A percentile compares a stretch with the other conserved stretches of the same genome.
Evolutionary conservation across 768 basidiomycete genomes (phyloP).

Genomic region (Boletus edulis): DNA sequence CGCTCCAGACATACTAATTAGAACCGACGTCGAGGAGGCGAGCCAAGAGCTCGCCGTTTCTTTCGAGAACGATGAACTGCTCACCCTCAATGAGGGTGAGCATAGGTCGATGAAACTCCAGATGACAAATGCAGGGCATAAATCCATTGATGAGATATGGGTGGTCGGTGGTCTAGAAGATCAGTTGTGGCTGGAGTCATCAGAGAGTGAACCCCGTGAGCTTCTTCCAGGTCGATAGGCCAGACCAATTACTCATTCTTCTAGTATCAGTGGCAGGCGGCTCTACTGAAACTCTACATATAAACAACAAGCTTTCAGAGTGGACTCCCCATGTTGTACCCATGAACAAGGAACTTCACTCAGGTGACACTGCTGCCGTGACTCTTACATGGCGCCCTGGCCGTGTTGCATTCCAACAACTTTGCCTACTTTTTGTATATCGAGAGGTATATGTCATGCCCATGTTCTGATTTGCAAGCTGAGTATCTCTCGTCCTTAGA

Average conservation of each 20-base stretch:
- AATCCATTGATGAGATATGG: conserved; percentile 68
- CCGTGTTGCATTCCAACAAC: conserved; percentile 43
- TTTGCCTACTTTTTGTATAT: conserved; percentile 65
- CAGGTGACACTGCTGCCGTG: conserved; percentile 52
- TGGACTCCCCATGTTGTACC: conserved; percentile 48
- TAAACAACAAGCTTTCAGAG: conserved; percentile 51
- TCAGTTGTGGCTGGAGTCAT: conserved; percentile 51
- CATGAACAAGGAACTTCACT: conserved; percentile 36
- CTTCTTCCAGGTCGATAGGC: neutral
- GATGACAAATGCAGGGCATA: conserved; percentile 66
- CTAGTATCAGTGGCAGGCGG: conserved; percentile 14
- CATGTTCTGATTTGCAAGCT: neutral
- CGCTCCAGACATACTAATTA: conserved; percentile 61
- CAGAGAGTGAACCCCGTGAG: conserved; percentile 24
- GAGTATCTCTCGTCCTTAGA: conserved; percentile 33
- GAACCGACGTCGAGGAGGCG: conserved; percentile 60
- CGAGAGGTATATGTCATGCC: conserved; percentile 46
- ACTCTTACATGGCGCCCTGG: conserved; percentile 55
- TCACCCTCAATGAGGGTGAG: conserved; percentile 69
- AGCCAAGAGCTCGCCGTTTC: conserved; percentile 60
- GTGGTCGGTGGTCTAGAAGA: conserved; percentile 58
- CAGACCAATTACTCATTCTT: conserved; percentile 3
- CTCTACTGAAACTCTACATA: conserved; percentile 40
- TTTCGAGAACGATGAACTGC: conserved; percentile 51
- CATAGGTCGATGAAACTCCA: conserved; percentile 49